Percentiles rank a stretch among this genome's conserved stretches.
These are phyloP conservation scores for Cystobasidium sp. DNA, from an alignment of 1,284 basidiomycete genomes.

Conservation along the genomic window DNA sequence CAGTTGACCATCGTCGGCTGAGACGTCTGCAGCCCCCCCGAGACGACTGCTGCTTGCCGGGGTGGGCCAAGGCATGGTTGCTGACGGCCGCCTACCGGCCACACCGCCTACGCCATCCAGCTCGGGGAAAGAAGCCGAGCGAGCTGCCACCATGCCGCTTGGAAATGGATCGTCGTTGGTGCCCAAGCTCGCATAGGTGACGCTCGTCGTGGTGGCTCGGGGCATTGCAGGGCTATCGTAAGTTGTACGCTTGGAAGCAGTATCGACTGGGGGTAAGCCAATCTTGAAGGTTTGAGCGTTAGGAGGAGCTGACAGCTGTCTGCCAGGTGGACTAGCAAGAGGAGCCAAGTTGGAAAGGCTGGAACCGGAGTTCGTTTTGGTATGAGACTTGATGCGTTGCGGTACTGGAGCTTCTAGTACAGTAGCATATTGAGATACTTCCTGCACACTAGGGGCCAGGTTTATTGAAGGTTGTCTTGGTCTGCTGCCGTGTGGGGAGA, in stretches of 20 bases:
- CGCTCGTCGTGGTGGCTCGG: neutral
- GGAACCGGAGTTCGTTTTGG: slow-evolving; percentile 4
- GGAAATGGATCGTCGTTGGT: slow-evolving; percentile 2
- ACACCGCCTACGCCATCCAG: slow-evolving; percentile 13
- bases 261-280: slow-evolving; percentile 14
- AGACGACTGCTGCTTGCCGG: slow-evolving; percentile 9
- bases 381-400: neutral
- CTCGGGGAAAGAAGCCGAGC: slow-evolving; percentile 34
- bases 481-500: slow-evolving; percentile 1
- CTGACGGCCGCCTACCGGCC: neutral
- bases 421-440: slow-evolving; percentile 6
- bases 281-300: slow-evolving; percentile 38
- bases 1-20: slow-evolving; percentile 39
- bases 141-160: slow-evolving; percentile 28
- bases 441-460: neutral
- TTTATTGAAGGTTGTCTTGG: neutral
- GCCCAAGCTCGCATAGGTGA: neutral
- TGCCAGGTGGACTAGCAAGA: slow-evolving; percentile 11
- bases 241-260: neutral
- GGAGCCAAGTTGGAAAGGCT: neutral
- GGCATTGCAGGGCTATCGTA: neutral
- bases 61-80: slow-evolving; percentile 15
- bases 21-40: neutral
- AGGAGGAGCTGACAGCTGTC: slow-evolving; percentile 36
- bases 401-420: neutral